Base-by-base conservation (phyloP, 2,329 filamentous ascomycete genomes). In the Tolypocladium pustulatum region DNA sequence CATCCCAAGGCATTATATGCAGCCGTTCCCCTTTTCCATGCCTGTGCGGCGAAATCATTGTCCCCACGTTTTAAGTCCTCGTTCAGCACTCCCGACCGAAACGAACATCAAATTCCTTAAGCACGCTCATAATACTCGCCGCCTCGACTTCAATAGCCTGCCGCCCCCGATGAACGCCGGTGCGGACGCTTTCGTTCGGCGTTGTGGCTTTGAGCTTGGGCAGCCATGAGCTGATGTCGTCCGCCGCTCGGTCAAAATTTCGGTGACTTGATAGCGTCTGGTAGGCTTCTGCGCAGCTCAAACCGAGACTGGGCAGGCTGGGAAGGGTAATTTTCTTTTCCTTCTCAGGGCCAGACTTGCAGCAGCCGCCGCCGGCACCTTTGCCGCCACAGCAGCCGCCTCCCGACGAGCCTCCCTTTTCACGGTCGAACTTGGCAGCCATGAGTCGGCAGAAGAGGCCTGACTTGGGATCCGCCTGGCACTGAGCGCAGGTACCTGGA, bases 371-470 rank as follows among this genome's bases (percentile, higher is more conserved):
- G 17, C 78, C 81, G 22, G 75, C 71, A 46, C 77, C 77, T 59
- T 81, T 82, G 53, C 85, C 84, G 51, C 85, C 83, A 68, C 88
- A 89, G 71, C 87, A 89, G 55, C 83, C 83, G 38, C 64, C 60
- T 36, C 58, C 57, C 22, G 37, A 57, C 32, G 68, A 61, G 34
- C 61, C 59, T 30, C 72, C 71, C 25, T 70, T 67, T 55, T 76
- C 73, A 60, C 76, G 76, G 60, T 78, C 75, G 60, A 83, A 75
- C 64, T 77, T 87, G 61, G 89, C 89, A 30, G 89, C 88, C 57
- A 93, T 82, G 13, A 89, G 87, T 62, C 90, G 88, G 73, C 90
- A 94, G 76, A 94, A 94, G 41, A 92, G 82, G 1, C 88, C 90
- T 3, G 89, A 90, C 68, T 88, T 87, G 22, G 90, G 89, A 68